Base-by-base conservation (phyloP, 2,329 filamentous ascomycete genomes). In the Graphilbum fragrans region DNA sequence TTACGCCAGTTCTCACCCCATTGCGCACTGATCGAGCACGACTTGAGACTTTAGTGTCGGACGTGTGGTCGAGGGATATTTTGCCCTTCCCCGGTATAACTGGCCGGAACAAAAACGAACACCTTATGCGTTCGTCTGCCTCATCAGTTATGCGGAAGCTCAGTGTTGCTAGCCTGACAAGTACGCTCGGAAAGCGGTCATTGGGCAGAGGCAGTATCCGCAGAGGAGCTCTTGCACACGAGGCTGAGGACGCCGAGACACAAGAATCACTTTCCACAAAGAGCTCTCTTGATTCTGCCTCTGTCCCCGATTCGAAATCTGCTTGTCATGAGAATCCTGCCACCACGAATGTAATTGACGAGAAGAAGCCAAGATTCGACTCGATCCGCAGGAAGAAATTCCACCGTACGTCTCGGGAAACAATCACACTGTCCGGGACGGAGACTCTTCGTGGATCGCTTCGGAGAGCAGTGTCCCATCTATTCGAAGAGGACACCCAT, bases 121-220 rank as follows among this genome's bases (percentile, higher is more conserved):
- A 83, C 53, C 65, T 86, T 4, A 80, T 92, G 37, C 72, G 83
- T 39, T 76, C 75, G 33, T 86, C 82, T n/a, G 84, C 87, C 12
- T 86, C 85, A 29, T 84, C 84, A 1, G 76, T 94, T 54, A 94
- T 94, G 65, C 75, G 87, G 40, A 93, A 88, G 56, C 71, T 95
- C 47, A 94, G 85, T 59, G 80, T 86, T 53, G 80, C 82, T 38
- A 87, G 80, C 57, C 82, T 92, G 48, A 73, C 83, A 14, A 81
- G 74, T 49, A 82, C 82, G 37, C 88, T 93, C 54, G 74, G 76
- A 31, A 83, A 80, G 50, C 76, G 82, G 43, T 82, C 83, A 1
- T 69, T 67, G 32, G 84, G 80, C 48, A 51, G 69, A 36, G 60
- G 62, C 16, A 63, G 57, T 41, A 49, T 18, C 5, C 46, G 49